These are phyloP conservation scores for Populus ilicifolia DNA, from an alignment of 345 rosid genomes.

Conservation along the genomic window DNA sequence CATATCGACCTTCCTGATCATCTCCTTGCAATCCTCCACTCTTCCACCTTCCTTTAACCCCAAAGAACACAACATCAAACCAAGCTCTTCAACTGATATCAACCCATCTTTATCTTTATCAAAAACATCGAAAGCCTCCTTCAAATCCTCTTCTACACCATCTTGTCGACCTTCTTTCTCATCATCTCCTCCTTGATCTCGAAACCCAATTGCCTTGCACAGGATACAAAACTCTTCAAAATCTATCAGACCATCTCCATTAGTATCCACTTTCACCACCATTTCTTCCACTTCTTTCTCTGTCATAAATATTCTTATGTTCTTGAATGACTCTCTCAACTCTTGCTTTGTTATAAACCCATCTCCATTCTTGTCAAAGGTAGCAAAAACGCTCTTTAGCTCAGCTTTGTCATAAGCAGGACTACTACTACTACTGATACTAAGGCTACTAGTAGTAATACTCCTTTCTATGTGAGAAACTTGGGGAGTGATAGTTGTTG, in stretches of 20 bases:
- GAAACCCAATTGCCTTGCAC: conserved; percentile 1
- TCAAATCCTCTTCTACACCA: conserved; percentile 14
- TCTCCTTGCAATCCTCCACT: conserved; percentile 21
- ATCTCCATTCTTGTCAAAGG: conserved; percentile 35
- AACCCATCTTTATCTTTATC: conserved; percentile 29
- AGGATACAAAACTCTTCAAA: conserved; percentile 26
- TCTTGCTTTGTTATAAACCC: conserved; percentile 31
- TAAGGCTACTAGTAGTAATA: neutral
- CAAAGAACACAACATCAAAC: conserved; percentile 12
- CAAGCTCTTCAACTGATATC: conserved; percentile 27
- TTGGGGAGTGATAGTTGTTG: neutral
- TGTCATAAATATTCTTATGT: conserved; percentile 23
- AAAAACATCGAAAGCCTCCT: conserved; percentile 32
- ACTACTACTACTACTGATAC: too few species aligned
- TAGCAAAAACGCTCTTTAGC: conserved; percentile 24
- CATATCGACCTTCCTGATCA: conserved; percentile 22
- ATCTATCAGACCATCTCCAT: conserved; percentile 32
- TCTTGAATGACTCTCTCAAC: conserved; percentile 24
- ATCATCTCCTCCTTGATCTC: neutral
- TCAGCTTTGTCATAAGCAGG: conserved; percentile 4
- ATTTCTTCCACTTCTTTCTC: conserved; percentile 29
- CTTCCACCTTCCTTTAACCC: conserved; percentile 23
- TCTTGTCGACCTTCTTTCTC: neutral
- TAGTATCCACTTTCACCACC: conserved; percentile 25
- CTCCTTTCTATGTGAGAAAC: neutral